Conservation (phyloP, 176 grass and related monocot genomes). For the Saccharum officinarum region DNA sequence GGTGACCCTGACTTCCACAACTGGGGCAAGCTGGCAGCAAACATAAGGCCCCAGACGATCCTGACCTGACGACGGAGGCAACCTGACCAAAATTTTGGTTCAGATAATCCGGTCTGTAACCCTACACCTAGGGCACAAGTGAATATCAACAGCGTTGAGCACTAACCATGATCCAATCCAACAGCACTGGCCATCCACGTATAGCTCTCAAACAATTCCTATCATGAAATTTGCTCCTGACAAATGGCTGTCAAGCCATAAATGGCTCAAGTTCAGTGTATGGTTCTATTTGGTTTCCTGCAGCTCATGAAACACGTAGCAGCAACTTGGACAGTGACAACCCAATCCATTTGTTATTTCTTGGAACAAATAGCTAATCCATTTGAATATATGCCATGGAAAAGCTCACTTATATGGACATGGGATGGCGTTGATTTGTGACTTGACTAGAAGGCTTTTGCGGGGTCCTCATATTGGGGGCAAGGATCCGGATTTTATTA, state of each 20-base stretch:
- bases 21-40: constrained; percentile 16
- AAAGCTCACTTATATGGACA: not conserved
- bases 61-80: constrained; percentile 40
- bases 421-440: not conserved
- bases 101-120: constrained; percentile 21
- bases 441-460: constrained; percentile 5
- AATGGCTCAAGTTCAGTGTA: constrained; percentile 30
- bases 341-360: not conserved
- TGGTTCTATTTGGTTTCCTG: constrained; percentile 41
- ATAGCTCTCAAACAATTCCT: constrained; percentile 22
- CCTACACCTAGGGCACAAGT: constrained; percentile 36
- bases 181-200: not conserved
- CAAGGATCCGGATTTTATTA: constrained; percentile 14
- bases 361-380: not conserved
- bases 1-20: constrained; percentile 32
- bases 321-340: constrained; percentile 29
- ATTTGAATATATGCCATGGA: not conserved
- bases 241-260: constrained; percentile 18
- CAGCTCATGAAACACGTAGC: constrained; percentile 39
- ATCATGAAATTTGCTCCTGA: constrained; percentile 16
- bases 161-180: constrained; percentile 1
- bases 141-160: constrained; percentile 30
- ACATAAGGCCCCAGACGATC: constrained; percentile 38
- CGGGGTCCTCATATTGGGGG: not conserved
- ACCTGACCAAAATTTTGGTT: constrained; percentile 24